Percentiles rank a stretch among this genome's conserved stretches.
Conservation (phyloP, 2,329 filamentous ascomycete species). For the Zymoseptoria pseudotritici region DNA sequence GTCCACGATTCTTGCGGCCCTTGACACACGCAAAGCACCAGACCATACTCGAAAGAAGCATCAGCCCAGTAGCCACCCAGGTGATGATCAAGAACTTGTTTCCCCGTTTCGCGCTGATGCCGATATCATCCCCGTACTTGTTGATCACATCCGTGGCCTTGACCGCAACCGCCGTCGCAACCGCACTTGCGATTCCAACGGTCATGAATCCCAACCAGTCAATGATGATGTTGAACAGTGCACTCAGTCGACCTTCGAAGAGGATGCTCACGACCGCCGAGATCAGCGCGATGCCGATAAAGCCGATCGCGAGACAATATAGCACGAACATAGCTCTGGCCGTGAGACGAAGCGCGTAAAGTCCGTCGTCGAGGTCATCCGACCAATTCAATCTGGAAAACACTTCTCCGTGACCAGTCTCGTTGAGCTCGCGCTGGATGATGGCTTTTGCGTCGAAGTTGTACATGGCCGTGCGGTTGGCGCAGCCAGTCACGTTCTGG, state of each 20-base stretch:
- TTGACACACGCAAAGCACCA: conserved; percentile 22
- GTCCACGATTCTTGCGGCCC: neutral
- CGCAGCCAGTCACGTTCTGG: conserved; percentile 50
- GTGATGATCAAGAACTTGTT: conserved; percentile 51
- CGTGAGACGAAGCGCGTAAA: conserved; percentile 44
- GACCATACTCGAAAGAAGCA: conserved; percentile 22
- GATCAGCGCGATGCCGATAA: conserved; percentile 46
- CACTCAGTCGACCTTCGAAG: conserved; percentile 37
- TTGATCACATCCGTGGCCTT: conserved; percentile 50
- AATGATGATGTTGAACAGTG: conserved; percentile 44
- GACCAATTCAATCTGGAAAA: conserved; percentile 51
- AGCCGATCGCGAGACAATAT: conserved; percentile 51
- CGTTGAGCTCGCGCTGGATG: conserved; percentile 44
- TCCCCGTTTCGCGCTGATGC: conserved; percentile 45
- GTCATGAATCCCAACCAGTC: conserved; percentile 47
- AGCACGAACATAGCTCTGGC: conserved; percentile 50
- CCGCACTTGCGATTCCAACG: conserved; percentile 66
- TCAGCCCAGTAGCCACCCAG: conserved; percentile 46
- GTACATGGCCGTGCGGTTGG: conserved; percentile 47
- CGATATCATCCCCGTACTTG: conserved; percentile 43
- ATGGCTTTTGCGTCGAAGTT: conserved; percentile 49
- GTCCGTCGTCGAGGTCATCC: conserved; percentile 45
- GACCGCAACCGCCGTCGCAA: conserved; percentile 56
- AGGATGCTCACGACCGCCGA: conserved; percentile 41
- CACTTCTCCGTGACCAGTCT: conserved; percentile 34